Evolutionary conservation across 2,329 filamentous ascomycete genomes (phyloP), one percentile per base, ranked within the genome.

Genomic region (Talaromyces marneffei): DNA sequence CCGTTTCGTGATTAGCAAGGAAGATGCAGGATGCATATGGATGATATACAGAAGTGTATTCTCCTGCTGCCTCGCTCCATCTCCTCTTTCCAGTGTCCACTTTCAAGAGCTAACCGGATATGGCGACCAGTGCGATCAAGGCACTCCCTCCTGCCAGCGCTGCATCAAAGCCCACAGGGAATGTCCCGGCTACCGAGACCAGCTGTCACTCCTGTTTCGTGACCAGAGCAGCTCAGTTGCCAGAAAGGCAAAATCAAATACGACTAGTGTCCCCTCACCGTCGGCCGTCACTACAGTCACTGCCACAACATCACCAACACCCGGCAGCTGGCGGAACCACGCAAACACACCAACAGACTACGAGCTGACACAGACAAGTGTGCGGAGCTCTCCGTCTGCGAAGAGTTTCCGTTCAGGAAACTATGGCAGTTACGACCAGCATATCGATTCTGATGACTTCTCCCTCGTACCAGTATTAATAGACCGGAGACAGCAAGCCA

Each of bases 171-270:
- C 84, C 50, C 79, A 80, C 67, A 84, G 85, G 71, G 80, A 77
- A 67, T 88, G 85, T 66, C 83, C 85, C 20, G 85, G 85, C 6
- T 87, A 88, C 67, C 80, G 85, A 65, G 85, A 87, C 65, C 83
- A 86, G 70, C 74, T 87, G 35, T 85, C 84, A 33, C 76, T 87
- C 61, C 83, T 87, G 80, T 88, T 88, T 69, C 83, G 85, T 39
- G 85, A 88, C 74, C 85, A 88, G 73, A 87, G 83, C 67, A 82
- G 78, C 66, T 83, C 86, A 67, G 84, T 87, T 50, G 82, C 84
- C 27, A 80, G 80, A 64, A 87, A 85, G 68, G 27, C 81, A 78
- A 71, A 82, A 77, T 80, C 79, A 77, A 42, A 35, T 25, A 40
- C 39, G 33, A 55, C 16, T 10, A 27, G 25, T 55, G 29, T 2